These are phyloP conservation scores for Rhododendron mucronatum DNA, from an alignment of 148 eudicot genomes.

Conservation along the genomic window DNA sequence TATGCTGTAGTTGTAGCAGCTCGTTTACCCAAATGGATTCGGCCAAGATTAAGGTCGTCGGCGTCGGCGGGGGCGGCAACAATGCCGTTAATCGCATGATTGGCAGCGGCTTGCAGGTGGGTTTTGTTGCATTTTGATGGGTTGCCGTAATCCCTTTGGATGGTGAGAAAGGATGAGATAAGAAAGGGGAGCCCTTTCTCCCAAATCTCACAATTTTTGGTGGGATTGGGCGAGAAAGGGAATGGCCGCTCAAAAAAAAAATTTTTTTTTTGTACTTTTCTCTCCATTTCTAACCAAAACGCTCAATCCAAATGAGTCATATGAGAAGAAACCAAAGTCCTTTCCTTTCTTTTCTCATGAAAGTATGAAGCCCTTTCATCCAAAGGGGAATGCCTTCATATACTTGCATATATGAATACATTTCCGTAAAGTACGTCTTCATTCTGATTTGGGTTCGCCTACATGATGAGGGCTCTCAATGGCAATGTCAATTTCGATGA, in stretches of 20 bases:
- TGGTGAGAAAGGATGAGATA: no score
- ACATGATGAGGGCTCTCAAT: neutral
- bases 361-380: no score
- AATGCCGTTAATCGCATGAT: constrained; percentile 99
- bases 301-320: no score
- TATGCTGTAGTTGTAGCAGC: constrained; percentile 21
- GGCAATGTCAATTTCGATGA: neutral
- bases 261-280: no score
- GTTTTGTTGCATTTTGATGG: constrained; percentile 13
- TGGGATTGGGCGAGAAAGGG: no score
- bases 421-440: neutral
- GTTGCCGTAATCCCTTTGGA: neutral
- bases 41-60: constrained; percentile 91
- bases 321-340: no score
- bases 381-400: neutral
- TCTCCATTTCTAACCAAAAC: no score
- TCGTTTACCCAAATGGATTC: constrained; percentile 57
- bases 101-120: constrained; percentile 91
- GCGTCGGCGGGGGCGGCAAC: constrained; percentile 98
- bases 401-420: neutral
- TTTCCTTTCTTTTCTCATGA: no score
- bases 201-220: no score
- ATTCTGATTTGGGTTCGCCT: neutral
- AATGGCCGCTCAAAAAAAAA: no score
- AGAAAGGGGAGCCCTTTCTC: no score